Evolutionary conservation across 345 rosid species (phyloP).

Genomic region (Pistacia vera): DNA sequence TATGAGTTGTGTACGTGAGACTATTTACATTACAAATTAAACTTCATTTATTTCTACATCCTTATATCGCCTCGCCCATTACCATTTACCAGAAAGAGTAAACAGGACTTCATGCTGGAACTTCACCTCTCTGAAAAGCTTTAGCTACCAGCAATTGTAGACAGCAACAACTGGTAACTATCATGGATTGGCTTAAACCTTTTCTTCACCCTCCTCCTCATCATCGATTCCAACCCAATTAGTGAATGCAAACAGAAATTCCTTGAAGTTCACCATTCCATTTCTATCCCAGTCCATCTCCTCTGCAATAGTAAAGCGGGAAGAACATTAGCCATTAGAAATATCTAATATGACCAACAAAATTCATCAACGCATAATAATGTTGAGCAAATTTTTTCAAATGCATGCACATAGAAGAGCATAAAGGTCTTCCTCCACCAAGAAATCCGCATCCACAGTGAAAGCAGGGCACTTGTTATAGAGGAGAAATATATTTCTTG

Average conservation of each 20-base stretch:
- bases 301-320: conserved; percentile 47
- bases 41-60: background rate
- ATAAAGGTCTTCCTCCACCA: background rate
- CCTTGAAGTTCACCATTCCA: conserved; percentile 93
- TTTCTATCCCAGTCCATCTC: conserved; percentile 99
- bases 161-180: background rate
- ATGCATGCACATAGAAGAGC: background rate
- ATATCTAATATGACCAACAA: background rate
- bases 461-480: background rate
- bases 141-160: background rate
- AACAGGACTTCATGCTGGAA: background rate
- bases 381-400: background rate
- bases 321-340: background rate
- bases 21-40: conserved; percentile 21
- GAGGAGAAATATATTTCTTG: background rate
- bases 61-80: background rate
- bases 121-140: conserved; percentile 1
- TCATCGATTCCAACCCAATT: conserved; percentile 88
- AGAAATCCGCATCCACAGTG: background rate
- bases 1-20: conserved; percentile 11
- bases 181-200: conserved; percentile 21
- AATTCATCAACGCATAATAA: background rate
- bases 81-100: conserved; percentile 12
- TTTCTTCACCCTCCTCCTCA: conserved; percentile 43
- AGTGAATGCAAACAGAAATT: conserved; percentile 91